Conservation (phyloP, 805 yeast genomes). For the Huiozyma sinensis region DNA sequence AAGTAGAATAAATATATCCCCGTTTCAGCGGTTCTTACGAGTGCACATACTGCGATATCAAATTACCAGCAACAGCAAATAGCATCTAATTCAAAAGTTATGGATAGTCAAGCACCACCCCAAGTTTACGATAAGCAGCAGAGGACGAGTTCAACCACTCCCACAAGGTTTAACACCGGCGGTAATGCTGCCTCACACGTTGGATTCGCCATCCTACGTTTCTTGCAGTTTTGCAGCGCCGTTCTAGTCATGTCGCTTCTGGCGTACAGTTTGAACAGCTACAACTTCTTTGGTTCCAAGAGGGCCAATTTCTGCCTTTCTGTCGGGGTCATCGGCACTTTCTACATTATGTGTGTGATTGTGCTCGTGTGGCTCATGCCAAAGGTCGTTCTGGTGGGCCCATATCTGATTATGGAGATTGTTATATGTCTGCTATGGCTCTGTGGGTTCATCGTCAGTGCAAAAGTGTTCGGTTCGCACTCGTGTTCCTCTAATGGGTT, state of each 20-base stretch:
- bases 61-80: too few relatives aligned
- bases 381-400: slow-evolving; percentile 18
- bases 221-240: slow-evolving; percentile 20
- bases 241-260: slow-evolving; percentile 25
- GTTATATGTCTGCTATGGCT: slow-evolving; percentile 26
- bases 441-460: slow-evolving; percentile 28
- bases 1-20: too few relatives aligned
- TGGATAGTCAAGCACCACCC: slow-evolving; percentile 1
- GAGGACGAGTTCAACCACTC: not conserved
- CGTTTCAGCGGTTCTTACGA: too few relatives aligned
- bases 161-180: too few relatives aligned
- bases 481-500: slow-evolving; percentile 17
- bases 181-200: too few relatives aligned
- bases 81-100: not conserved
- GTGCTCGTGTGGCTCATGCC: slow-evolving; percentile 13
- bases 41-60: too few relatives aligned
- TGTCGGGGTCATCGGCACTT: slow-evolving; percentile 21
- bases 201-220: slow-evolving; percentile 5
- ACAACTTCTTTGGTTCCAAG: slow-evolving; percentile 18
- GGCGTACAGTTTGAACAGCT: slow-evolving; percentile 16
- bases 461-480: slow-evolving; percentile 22
- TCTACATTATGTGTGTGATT: slow-evolving; percentile 20
- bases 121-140: slow-evolving; percentile 2
- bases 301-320: slow-evolving; percentile 26
- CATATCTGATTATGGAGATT: slow-evolving; percentile 19